Evolutionary conservation across 2,329 filamentous ascomycete species (phyloP).

Genomic region (Chaetomiaceae sp.): DNA sequence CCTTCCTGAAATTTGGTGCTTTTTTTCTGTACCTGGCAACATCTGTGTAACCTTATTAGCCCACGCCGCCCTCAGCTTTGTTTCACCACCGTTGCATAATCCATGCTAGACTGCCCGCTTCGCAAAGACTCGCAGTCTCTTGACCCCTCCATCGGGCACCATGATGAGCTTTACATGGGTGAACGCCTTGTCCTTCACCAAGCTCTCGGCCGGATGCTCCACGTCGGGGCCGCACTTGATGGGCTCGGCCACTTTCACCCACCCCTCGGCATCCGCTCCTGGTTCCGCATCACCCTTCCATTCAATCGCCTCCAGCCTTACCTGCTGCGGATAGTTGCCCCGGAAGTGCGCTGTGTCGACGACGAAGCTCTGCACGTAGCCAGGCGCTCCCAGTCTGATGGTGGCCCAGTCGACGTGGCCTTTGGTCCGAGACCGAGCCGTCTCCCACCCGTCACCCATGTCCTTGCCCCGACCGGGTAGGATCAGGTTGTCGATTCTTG

Average conservation of each 20-base stretch:
- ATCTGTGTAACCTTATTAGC: neutral
- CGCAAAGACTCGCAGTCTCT: conserved; percentile 75
- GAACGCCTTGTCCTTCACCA: conserved; percentile 56
- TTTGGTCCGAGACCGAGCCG: conserved; percentile 65
- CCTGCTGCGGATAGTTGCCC: conserved; percentile 77
- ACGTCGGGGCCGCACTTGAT: conserved; percentile 68
- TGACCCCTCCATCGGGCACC: conserved; percentile 89
- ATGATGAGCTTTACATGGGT: conserved; percentile 89
- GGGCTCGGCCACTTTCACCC: conserved; percentile 62
- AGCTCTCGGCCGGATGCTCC: conserved; percentile 62
- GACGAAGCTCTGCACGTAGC: conserved; percentile 60
- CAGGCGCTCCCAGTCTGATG: conserved; percentile 65
- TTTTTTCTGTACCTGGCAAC: too few species aligned
- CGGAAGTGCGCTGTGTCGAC: conserved; percentile 80
- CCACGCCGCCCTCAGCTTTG: neutral
- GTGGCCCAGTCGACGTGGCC: conserved; percentile 79
- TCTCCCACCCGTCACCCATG: conserved; percentile 90
- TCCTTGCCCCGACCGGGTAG: conserved; percentile 73
- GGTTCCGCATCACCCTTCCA: conserved; percentile 51
- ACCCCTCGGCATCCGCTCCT: conserved; percentile 52
- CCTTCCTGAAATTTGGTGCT: too few species aligned
- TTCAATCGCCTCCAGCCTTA: conserved; percentile 61
- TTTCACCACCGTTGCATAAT: conserved; percentile 7
- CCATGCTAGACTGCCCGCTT: conserved; percentile 43
- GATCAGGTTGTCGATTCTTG: conserved; percentile 75